Conservation (phyloP, 108 stramenopile genomes). For the Cyclotella sp. region DNA sequence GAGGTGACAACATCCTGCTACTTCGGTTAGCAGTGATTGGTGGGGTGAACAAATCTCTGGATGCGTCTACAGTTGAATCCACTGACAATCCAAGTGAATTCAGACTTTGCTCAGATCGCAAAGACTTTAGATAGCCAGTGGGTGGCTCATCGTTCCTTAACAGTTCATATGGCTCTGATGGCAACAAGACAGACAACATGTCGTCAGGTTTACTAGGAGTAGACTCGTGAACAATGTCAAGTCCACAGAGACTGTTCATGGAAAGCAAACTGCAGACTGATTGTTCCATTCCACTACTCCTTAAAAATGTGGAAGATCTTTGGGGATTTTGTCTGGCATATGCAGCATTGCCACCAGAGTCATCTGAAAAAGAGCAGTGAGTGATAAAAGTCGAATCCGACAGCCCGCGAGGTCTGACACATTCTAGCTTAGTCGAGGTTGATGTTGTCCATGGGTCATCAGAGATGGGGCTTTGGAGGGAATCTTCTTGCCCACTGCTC, state of each 20-base stretch:
- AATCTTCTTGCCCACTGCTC: not conserved
- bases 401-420: not conserved
- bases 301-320: not conserved
- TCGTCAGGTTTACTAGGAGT: not conserved
- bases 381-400: not conserved
- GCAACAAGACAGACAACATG: conserved; percentile 14
- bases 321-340: not conserved
- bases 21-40: not conserved
- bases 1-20: conserved; percentile 29
- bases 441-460: not conserved
- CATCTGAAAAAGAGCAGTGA: conserved; percentile 1
- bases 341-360: conserved; percentile 3
- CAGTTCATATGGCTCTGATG: conserved; percentile 20
- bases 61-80: conserved; percentile 25
- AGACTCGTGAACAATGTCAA: conserved; percentile 34
- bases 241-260: conserved; percentile 35
- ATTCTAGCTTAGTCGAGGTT: not conserved
- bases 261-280: conserved; percentile 26
- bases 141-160: not conserved
- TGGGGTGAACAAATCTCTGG: conserved; percentile 38
- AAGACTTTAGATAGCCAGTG: not conserved
- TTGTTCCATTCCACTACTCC: not conserved
- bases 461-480: not conserved
- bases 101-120: conserved; percentile 35
- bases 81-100: conserved; percentile 39